Evolutionary conservation across 2,329 filamentous ascomycete species (phyloP).

Genomic region (Dothiorella sarmentorum): DNA sequence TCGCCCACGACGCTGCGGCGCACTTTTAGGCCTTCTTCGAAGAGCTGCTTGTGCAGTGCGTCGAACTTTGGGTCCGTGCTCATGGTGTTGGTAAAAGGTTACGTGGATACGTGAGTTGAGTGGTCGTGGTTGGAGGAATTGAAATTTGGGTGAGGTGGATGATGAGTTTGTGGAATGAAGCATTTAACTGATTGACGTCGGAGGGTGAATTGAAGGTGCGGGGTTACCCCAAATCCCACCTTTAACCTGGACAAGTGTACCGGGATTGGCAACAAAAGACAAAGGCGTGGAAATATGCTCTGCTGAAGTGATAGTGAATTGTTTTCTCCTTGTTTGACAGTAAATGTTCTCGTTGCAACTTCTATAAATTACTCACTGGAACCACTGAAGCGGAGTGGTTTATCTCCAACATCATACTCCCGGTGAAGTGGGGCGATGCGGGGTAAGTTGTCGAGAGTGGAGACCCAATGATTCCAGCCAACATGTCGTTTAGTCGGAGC

Average conservation of each 20-base stretch:
- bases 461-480: not conserved
- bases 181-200: not conserved
- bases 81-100: conserved; percentile 29
- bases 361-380: too few species aligned
- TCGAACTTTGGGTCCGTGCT: conserved; percentile 42
- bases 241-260: not conserved
- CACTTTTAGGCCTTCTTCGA: conserved; percentile 59
- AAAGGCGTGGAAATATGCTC: not conserved
- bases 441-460: not conserved
- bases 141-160: not conserved
- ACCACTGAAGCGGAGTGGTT: too few species aligned
- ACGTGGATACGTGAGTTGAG: not conserved
- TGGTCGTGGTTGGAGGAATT: not conserved
- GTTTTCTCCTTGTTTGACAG: too few species aligned
- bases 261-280: not conserved
- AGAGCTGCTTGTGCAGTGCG: conserved; percentile 40
- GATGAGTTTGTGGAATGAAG: not conserved
- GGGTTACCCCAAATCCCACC: conserved; percentile 8
- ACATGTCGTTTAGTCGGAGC: not conserved
- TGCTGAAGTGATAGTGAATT: too few species aligned
- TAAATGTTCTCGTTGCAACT: too few species aligned
- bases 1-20: conserved; percentile 59
- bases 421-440: not conserved
- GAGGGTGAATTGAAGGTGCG: not conserved
- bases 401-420: too few species aligned